Evolutionary conservation across 257 asterid genomes (phyloP).

Genomic region (Plantago elongata): DNA sequence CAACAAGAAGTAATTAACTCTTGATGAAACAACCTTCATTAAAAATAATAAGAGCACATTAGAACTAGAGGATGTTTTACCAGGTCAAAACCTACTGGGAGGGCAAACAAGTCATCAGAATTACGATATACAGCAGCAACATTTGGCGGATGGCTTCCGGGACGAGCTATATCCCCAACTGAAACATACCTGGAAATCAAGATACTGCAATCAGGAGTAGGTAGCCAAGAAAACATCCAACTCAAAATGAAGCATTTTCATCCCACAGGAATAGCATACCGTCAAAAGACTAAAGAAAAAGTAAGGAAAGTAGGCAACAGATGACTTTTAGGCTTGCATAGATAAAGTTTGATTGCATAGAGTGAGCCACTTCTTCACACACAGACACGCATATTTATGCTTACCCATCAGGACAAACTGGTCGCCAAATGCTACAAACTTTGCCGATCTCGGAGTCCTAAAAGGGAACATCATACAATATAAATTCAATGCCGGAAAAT

Average conservation of each 20-base stretch:
- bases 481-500: slow-evolving; percentile 14
- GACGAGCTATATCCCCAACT: slow-evolving; percentile 81
- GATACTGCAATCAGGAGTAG: not conserved
- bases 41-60: slow-evolving; percentile 3
- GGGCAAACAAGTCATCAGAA: slow-evolving; percentile 46
- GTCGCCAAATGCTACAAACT: slow-evolving; percentile 90
- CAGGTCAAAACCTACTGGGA: slow-evolving; percentile 91
- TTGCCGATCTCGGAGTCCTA: slow-evolving; percentile 55
- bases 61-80: slow-evolving; percentile 30
- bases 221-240: not conserved
- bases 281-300: too few species aligned
- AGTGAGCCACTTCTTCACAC: not conserved
- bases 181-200: slow-evolving; percentile 62
- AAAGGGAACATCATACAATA: slow-evolving; percentile 17
- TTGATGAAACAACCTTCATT: not conserved
- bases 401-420: slow-evolving; percentile 90
- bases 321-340: not conserved
- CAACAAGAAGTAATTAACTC: not conserved
- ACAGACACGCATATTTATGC: not conserved
- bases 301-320: not conserved
- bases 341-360: not conserved
- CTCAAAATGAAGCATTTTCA: too few species aligned
- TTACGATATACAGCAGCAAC: slow-evolving; percentile 71
- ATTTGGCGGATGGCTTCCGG: slow-evolving; percentile 82
- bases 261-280: too few species aligned